A percentile compares a stretch with the other conserved stretches of the same genome.
Evolutionary conservation across 192 early-diverging fungal genomes (phyloP).

Genomic region (Coemansia sp.): DNA sequence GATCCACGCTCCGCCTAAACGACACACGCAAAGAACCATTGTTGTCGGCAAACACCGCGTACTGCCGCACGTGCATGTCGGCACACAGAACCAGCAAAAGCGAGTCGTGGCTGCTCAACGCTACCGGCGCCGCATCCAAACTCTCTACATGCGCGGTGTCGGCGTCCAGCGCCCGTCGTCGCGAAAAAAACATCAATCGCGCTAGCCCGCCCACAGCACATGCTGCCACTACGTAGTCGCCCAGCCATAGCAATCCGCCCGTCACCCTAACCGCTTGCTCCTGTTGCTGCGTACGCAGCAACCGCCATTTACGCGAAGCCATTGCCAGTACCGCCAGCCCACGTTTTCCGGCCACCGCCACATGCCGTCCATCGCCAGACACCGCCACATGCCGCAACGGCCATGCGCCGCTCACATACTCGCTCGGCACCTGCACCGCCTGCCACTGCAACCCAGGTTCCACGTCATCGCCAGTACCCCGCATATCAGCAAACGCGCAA

Average conservation of each 20-base stretch:
- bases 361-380: slow-evolving; percentile 66
- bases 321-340: slow-evolving; percentile 82
- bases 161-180: slow-evolving; percentile 26
- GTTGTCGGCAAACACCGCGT: slow-evolving; percentile 33
- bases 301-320: slow-evolving; percentile 75
- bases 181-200: slow-evolving; percentile 38
- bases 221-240: slow-evolving; percentile 34
- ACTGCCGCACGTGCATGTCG: slow-evolving; percentile 22
- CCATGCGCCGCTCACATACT: slow-evolving; percentile 33
- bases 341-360: slow-evolving; percentile 83
- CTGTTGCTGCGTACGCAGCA: slow-evolving; percentile 83
- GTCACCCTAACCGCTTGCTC: slow-evolving; percentile 27
- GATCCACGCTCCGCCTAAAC: slow-evolving; percentile 17
- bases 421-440: slow-evolving; percentile 30
- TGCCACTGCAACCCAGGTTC: slow-evolving; percentile 39
- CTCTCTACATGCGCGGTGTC: slow-evolving; percentile 16
- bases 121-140: slow-evolving; percentile 20
- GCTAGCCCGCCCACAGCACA: slow-evolving; percentile 16
- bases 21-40: slow-evolving; percentile 24
- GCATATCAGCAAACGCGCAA: slow-evolving; percentile 18
- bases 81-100: slow-evolving; percentile 28
- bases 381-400: slow-evolving; percentile 62
- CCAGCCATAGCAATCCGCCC: slow-evolving; percentile 51
- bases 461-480: neutral
- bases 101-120: slow-evolving; percentile 36